Evolutionary conservation across 176 grass and related monocot species (phyloP).

Genomic region (Cymbopogon citratus): DNA sequence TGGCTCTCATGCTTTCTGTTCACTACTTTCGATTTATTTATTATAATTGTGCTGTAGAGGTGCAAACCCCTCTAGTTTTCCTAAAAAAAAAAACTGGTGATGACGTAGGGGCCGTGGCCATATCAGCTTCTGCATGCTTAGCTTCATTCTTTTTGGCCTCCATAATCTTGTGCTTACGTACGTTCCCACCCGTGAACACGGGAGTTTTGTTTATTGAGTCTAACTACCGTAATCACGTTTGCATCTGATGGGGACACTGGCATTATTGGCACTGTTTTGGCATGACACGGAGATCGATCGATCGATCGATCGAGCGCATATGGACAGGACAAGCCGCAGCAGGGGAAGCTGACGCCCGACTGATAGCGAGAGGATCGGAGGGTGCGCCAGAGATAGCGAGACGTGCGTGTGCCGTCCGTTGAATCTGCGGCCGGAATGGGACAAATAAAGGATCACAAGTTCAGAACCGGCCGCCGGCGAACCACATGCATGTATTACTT

Average conservation of each 20-base stretch:
- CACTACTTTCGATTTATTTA: no score
- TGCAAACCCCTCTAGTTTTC: no score
- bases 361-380: background rate
- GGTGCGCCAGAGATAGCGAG: background rate
- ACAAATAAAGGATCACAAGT: background rate
- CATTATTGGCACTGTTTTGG: no score
- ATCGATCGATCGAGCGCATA: no score
- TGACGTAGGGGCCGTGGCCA: background rate
- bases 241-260: background rate
- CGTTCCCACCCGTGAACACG: background rate
- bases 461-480: background rate
- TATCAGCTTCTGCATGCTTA: no score
- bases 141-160: background rate
- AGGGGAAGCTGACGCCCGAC: background rate
- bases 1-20: no score
- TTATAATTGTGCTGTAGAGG: no score
- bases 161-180: background rate
- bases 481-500: no score
- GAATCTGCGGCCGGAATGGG: background rate
- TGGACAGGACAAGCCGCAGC: background rate
- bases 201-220: background rate
- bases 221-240: background rate
- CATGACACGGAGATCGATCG: no score
- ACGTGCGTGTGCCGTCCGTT: slow-evolving; percentile 10
- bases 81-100: no score